phyloP scores from a whole-genome alignment of 345 rosid genomes.

The Hevea brasiliensis region DNA sequence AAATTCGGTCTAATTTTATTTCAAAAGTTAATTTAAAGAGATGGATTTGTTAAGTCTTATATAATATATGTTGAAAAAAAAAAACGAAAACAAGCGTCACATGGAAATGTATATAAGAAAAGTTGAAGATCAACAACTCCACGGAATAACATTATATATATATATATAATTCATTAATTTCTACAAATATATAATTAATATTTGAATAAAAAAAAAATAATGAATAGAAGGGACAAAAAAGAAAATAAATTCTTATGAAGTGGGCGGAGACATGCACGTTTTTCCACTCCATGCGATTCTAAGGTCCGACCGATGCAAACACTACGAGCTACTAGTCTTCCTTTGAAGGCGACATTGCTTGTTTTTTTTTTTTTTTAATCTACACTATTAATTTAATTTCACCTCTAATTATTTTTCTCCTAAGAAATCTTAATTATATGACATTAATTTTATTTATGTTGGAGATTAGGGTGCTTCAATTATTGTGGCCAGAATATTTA shows the following conservation, averaged over 20 bases:
- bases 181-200: too few species aligned
- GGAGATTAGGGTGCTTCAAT: constrained; percentile 6
- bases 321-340: constrained; percentile 8
- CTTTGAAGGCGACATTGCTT: constrained; percentile 19
- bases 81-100: background rate
- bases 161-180: too few species aligned
- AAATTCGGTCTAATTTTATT: too few species aligned
- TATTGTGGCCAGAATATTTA: background rate
- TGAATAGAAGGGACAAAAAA: constrained; percentile 20
- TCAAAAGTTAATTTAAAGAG: too few species aligned
- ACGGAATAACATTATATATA: background rate
- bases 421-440: too few species aligned
- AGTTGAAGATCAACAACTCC: background rate
- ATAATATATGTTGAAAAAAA: background rate
- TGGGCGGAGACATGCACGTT: constrained; percentile 31
- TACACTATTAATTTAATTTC: too few species aligned
- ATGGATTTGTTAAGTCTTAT: too few species aligned
- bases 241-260: constrained; percentile 29
- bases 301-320: constrained; percentile 36
- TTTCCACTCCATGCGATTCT: constrained; percentile 31
- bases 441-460: background rate
- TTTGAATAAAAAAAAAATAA: background rate
- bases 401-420: background rate
- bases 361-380: background rate
- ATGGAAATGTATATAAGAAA: constrained; percentile 4